These are phyloP conservation scores for Crataegus laevigata DNA, from an alignment of 306 rosid genomes.

Conservation along the genomic window DNA sequence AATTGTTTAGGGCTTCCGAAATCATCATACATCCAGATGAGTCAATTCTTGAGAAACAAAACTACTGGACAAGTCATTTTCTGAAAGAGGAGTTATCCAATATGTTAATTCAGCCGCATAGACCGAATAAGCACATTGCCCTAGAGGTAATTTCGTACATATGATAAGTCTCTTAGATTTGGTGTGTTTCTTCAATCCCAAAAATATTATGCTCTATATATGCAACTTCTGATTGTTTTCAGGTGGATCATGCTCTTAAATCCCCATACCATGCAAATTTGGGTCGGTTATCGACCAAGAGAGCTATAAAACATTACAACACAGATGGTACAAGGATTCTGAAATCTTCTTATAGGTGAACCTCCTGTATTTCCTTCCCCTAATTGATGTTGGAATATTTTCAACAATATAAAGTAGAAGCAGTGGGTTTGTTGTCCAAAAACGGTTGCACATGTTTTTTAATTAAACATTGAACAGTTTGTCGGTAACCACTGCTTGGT, in stretches of 20 bases:
- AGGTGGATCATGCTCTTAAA: conserved; percentile 53
- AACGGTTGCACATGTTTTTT: no score
- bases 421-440: no score
- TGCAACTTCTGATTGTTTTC: conserved; percentile 6
- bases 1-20: conserved; percentile 72
- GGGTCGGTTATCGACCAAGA: conserved; percentile 52
- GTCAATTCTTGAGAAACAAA: conserved; percentile 40
- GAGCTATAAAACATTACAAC: conserved; percentile 50
- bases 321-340: conserved; percentile 44
- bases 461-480: no score
- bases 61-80: conserved; percentile 48
- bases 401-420: no score
- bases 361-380: not conserved
- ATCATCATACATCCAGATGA: conserved; percentile 51
- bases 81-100: conserved; percentile 33
- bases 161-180: no score
- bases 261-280: conserved; percentile 48
- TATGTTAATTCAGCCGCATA: conserved; percentile 15
- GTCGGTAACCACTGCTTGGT: no score
- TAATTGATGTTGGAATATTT: no score
- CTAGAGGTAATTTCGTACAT: conserved; percentile 31
- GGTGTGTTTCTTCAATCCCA: not conserved
- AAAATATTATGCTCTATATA: not conserved
- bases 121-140: conserved; percentile 23
- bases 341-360: conserved; percentile 62